These are phyloP conservation scores for Myriosclerotinia curreyana DNA, from an alignment of 2,329 filamentous ascomycete genomes.

Conservation along the genomic window DNA sequence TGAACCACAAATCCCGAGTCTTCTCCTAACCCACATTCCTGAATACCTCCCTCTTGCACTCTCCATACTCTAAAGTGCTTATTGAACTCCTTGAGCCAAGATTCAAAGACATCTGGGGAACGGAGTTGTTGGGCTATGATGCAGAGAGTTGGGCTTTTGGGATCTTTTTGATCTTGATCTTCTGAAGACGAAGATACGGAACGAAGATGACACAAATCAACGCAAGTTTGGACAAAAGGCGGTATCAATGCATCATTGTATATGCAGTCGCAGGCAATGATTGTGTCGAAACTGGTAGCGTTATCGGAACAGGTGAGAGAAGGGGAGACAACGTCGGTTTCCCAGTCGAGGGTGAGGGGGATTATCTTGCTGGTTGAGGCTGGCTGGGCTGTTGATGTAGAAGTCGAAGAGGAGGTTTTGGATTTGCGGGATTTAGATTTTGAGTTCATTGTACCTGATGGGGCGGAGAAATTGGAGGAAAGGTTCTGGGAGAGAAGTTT, in stretches of 20 bases:
- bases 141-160: conserved; percentile 59
- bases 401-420: conserved; percentile 25
- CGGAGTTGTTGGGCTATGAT: conserved; percentile 87
- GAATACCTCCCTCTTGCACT: conserved; percentile 43
- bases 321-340: conserved; percentile 44
- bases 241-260: conserved; percentile 86
- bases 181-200: background rate
- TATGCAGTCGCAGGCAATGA: conserved; percentile 89
- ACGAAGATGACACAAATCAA: conserved; percentile 66
- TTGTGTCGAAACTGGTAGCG: conserved; percentile 59
- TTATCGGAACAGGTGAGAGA: conserved; percentile 34
- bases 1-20: conserved; percentile 80
- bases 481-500: conserved; percentile 76
- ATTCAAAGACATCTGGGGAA: conserved; percentile 78
- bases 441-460: background rate
- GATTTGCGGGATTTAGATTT: conserved; percentile 27
- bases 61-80: conserved; percentile 71
- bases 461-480: conserved; percentile 46
- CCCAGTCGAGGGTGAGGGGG: conserved; percentile 71
- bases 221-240: conserved; percentile 79
- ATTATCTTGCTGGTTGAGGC: conserved; percentile 11
- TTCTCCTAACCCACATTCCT: conserved; percentile 14
- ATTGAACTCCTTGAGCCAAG: conserved; percentile 71
- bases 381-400: background rate
- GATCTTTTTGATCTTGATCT: conserved; percentile 17